Evolutionary conservation across 2,329 filamentous ascomycete species (phyloP).

Genomic region (Chaetomium globosum): DNA sequence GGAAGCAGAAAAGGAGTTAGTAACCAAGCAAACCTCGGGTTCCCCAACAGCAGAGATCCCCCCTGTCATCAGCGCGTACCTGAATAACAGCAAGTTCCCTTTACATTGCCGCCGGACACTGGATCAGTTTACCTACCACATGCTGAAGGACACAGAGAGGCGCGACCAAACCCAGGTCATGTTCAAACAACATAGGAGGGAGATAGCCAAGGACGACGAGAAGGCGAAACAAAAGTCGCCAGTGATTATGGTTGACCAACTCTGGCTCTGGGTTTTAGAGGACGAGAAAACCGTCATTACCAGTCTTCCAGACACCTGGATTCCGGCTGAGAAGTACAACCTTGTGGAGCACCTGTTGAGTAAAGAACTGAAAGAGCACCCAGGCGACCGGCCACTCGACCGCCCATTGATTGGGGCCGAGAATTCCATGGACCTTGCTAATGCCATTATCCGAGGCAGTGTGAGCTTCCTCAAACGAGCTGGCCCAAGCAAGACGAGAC

Average conservation of each 20-base stretch:
- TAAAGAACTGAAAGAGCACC: constrained; percentile 6
- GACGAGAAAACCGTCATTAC: constrained; percentile 31
- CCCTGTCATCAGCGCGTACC: constrained; percentile 2
- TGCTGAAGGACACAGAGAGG: constrained; percentile 28
- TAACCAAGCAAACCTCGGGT: too few relatives aligned
- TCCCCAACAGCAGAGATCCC: too few relatives aligned
- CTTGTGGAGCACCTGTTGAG: constrained; percentile 11
- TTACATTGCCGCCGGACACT: constrained; percentile 31
- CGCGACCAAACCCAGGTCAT: constrained; percentile 30
- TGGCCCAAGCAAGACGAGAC: constrained; percentile 1
- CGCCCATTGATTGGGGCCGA: neutral
- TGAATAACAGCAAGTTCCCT: neutral
- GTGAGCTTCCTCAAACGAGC: constrained; percentile 11
- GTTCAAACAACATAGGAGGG: constrained; percentile 22
- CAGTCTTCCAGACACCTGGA: constrained; percentile 30
- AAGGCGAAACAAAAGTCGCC: constrained; percentile 8
- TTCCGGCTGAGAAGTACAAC: constrained; percentile 23
- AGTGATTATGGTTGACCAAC: constrained; percentile 33
- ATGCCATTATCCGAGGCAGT: constrained; percentile 17
- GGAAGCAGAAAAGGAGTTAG: too few relatives aligned
- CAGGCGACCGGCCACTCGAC: constrained; percentile 6
- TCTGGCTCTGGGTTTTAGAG: constrained; percentile 31
- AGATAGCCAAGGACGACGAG: neutral
- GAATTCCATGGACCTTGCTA: neutral
- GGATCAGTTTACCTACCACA: constrained; percentile 31